Percentiles rank a stretch among this genome's conserved stretches.
These are phyloP conservation scores for Penicillium soppii DNA, from an alignment of 495 filamentous ascomycete species.

Conservation along the genomic window DNA sequence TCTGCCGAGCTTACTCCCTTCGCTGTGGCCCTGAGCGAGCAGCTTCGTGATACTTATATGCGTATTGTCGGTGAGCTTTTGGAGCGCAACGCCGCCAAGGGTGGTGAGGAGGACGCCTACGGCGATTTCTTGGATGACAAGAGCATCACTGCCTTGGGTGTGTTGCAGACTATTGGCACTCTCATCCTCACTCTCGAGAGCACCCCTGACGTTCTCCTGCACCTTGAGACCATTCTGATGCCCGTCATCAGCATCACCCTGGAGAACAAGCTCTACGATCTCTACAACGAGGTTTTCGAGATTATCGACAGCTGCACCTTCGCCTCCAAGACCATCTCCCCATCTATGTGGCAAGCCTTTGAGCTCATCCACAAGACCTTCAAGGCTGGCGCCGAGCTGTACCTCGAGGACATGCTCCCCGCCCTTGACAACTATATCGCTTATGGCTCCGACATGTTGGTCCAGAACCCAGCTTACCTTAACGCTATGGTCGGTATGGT, in stretches of 20 bases:
- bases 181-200: constrained; percentile 95
- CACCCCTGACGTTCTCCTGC: constrained; percentile 88
- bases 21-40: constrained; percentile 95
- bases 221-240: constrained; percentile 94
- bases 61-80: constrained; percentile 89
- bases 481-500: constrained; percentile 85
- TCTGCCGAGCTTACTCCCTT: constrained; percentile 94
- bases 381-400: constrained; percentile 93
- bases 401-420: constrained; percentile 98
- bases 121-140: constrained; percentile 97
- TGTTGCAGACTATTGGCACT: constrained; percentile 96
- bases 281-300: constrained; percentile 98
- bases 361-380: constrained; percentile 95
- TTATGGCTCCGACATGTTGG: constrained; percentile 76
- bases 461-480: constrained; percentile 82
- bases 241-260: constrained; percentile 94
- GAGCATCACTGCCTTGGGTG: constrained; percentile 94
- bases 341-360: constrained; percentile 97
- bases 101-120: constrained; percentile 68
- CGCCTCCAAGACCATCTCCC: constrained; percentile 88
- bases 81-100: constrained; percentile 73
- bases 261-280: constrained; percentile 95
- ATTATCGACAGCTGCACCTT: constrained; percentile 99
- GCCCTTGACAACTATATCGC: constrained; percentile 96
- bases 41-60: constrained; percentile 93